Conservation (phyloP, 495 filamentous ascomycete species). For the Tricharina praecox region DNA sequence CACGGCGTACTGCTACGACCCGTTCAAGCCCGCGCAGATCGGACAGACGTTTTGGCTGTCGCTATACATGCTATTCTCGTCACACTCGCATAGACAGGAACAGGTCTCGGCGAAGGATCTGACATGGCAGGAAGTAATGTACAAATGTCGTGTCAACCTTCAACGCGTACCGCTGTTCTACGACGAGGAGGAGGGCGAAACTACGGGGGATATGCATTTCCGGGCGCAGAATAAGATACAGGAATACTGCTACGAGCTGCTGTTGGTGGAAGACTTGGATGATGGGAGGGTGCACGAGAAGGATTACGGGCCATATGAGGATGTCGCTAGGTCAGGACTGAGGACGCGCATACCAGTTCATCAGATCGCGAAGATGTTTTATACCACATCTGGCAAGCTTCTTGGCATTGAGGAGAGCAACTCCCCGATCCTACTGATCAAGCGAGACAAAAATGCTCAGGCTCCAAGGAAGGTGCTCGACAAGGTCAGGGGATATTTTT, state of each 20-base stretch:
- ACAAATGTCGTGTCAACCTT: constrained; percentile 78
- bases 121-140: constrained; percentile 95
- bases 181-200: constrained; percentile 20
- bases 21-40: constrained; percentile 54
- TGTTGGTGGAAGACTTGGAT: constrained; percentile 82
- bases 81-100: constrained; percentile 52
- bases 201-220: constrained; percentile 23
- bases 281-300: constrained; percentile 76
- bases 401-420: constrained; percentile 75
- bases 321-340: constrained; percentile 56
- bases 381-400: constrained; percentile 87
- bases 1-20: constrained; percentile 54
- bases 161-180: constrained; percentile 28
- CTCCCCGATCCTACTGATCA: constrained; percentile 73
- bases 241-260: constrained; percentile 76
- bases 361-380: constrained; percentile 91
- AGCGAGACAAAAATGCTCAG: constrained; percentile 60
- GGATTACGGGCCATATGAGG: constrained; percentile 61
- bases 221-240: constrained; percentile 37
- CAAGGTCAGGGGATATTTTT: constrained; percentile 23
- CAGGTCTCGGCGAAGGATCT: constrained; percentile 42
- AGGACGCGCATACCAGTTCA: constrained; percentile 73
- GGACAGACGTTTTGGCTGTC: constrained; percentile 78
- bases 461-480: constrained; percentile 44
- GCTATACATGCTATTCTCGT: constrained; percentile 89